A percentile compares a stretch with the other conserved stretches of the same genome.
Evolutionary conservation across 108 stramenopile species (phyloP).

Genomic region (Conticribra weissflogii): DNA sequence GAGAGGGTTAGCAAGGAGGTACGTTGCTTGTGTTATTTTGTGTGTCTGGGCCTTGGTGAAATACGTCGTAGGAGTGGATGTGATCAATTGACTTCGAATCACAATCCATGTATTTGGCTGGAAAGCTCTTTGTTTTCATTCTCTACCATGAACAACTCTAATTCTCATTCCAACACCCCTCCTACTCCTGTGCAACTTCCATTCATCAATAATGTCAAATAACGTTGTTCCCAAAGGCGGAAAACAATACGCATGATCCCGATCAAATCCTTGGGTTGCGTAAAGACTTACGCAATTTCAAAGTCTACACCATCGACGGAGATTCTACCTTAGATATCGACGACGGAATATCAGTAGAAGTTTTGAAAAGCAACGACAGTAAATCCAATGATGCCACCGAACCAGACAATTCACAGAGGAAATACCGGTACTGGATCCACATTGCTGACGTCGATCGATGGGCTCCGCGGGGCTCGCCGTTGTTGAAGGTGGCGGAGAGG

Average conservation of each 20-base stretch:
- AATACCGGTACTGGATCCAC: constrained; percentile 72
- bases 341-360: constrained; percentile 76
- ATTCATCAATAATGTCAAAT: no score
- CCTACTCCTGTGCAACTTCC: no score
- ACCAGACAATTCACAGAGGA: constrained; percentile 24
- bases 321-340: constrained; percentile 74
- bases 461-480: constrained; percentile 60
- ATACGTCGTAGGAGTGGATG: no score
- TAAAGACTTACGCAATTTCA: constrained; percentile 61
- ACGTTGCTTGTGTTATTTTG: not conserved
- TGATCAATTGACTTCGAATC: not conserved
- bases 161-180: not conserved
- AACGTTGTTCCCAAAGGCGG: not conserved
- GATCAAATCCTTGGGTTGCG: constrained; percentile 67
- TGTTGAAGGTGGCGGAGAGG: constrained; percentile 57
- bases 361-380: constrained; percentile 15
- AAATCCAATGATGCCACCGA: constrained; percentile 22
- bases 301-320: constrained; percentile 82
- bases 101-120: not conserved
- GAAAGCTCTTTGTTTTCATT: no score
- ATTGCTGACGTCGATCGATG: constrained; percentile 85
- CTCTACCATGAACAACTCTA: not conserved
- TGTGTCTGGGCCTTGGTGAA: no score
- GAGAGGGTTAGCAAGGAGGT: constrained; percentile 34
- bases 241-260: constrained; percentile 43